These are phyloP conservation scores for Dryas integrifolia DNA, from an alignment of 331 rosid species.

Conservation along the genomic window DNA sequence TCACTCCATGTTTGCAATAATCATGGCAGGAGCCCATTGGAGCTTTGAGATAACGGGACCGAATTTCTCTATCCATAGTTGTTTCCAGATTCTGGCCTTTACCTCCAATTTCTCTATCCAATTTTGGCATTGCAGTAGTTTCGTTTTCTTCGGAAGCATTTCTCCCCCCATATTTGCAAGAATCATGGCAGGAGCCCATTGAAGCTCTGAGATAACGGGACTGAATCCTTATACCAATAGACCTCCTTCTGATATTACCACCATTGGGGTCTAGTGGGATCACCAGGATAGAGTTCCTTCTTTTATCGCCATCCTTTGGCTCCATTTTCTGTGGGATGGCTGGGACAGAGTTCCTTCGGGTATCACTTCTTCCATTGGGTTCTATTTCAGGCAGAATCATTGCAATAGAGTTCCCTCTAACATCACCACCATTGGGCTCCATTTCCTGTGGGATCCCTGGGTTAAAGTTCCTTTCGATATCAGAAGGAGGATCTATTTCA, in stretches of 20 bases:
- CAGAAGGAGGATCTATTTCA: constrained; percentile 4
- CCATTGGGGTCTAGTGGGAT: not conserved
- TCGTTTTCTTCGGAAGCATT: constrained; percentile 42
- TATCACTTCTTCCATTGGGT: not conserved
- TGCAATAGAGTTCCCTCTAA: not conserved
- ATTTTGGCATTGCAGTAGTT: constrained; percentile 35
- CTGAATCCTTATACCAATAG: constrained; percentile 29
- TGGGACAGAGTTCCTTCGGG: constrained; percentile 24
- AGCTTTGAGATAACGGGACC: constrained; percentile 58
- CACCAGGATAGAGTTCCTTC: not conserved
- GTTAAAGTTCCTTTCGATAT: constrained; percentile 24
- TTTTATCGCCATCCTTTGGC: constrained; percentile 21
- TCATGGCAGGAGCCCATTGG: constrained; percentile 68
- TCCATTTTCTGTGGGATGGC: constrained; percentile 21
- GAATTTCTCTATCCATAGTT: constrained; percentile 24
- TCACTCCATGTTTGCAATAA: constrained; percentile 47
- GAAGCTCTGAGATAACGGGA: constrained; percentile 69
- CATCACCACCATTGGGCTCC: constrained; percentile 25
- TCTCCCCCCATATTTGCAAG: constrained; percentile 68
- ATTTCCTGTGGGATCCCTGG: constrained; percentile 21
- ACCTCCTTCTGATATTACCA: constrained; percentile 15
- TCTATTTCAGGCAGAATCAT: constrained; percentile 1
- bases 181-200: constrained; percentile 68
- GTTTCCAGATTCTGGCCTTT: no score
- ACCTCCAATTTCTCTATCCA: constrained; percentile 2